Base-by-base conservation (phyloP, 202 grass and related monocot species). In the Setaria viridis region DNA sequence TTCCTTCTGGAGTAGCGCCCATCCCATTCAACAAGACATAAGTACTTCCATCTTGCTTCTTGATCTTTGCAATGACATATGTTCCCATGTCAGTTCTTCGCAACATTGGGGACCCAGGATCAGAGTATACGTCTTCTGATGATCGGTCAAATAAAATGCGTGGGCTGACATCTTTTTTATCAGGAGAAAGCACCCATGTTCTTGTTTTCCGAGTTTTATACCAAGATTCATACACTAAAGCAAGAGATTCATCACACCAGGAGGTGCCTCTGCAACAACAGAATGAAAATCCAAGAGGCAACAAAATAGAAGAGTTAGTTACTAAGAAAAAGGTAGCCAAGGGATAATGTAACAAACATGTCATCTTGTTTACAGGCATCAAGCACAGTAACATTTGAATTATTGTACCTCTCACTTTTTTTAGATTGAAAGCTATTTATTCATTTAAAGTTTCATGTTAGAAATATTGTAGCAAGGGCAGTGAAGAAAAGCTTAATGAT, bases 51-150 rank as follows among this genome's bases (percentile, higher is more conserved):
- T 94, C 93, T 83, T 97, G 82, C 83, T 99, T 99, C 74, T 96
- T 99, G 80, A 97, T 69, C 78, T 92, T 96, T 56, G 94, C 97
- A 81, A 99, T 97, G 78, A 99, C 92, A 91, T 97, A 99, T 17
- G 94, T 96, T 76, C 92, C 94, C 77, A 91, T 86, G 25, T 80
- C 77, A 84, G 94, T 99, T 91, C 97, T 96, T 62, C 90, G 85
- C 87, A 97, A 77, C 97, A 99, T 97, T 90, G 97, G 94, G 39
- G 94, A 99, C 17, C 97, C 97, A 78, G 97, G 97, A 91, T 99
- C 94, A 29, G 97, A 97, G 85, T 99, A 99, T 53, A 89, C 97
- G 85, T 99, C 97, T 92, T 99, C 97, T 68, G 94, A 99, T 49
- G 94, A 99, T 71, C 97, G 92, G 79, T 99, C 94, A 76, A 99